phyloP scores from a whole-genome alignment of 2,329 filamentous ascomycete species.

The Penicillium crustosum region DNA sequence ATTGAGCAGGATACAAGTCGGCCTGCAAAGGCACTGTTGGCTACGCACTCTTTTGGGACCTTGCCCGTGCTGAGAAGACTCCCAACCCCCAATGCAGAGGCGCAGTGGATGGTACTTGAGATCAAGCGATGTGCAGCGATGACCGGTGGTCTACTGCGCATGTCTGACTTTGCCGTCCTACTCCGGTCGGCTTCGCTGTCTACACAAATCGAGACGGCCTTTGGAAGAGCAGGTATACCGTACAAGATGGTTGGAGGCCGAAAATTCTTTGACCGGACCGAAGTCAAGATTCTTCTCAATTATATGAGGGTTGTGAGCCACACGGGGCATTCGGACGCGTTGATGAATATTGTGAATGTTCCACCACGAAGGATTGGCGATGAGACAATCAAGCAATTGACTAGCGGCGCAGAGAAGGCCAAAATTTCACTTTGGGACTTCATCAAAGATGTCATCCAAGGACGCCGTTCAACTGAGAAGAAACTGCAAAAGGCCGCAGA shows the following conservation, averaged over 20 bases:
- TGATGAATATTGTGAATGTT: slow-evolving; percentile 80
- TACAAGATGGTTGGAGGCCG: slow-evolving; percentile 92
- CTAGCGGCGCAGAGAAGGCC: slow-evolving; percentile 72
- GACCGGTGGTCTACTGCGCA: slow-evolving; percentile 69
- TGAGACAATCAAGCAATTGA: slow-evolving; percentile 68
- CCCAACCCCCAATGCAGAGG: slow-evolving; percentile 69
- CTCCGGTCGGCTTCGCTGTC: slow-evolving; percentile 83
- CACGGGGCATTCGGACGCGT: slow-evolving; percentile 81
- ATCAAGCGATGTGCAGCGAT: slow-evolving; percentile 69
- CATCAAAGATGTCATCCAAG: slow-evolving; percentile 60
- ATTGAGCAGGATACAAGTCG: slow-evolving; percentile 86
- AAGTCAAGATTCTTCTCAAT: slow-evolving; percentile 83
- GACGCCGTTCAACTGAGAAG: slow-evolving; percentile 51
- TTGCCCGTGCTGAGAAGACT: slow-evolving; percentile 77
- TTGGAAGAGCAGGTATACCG: slow-evolving; percentile 77
- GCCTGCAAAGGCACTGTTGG: slow-evolving; percentile 74
- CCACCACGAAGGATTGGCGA: slow-evolving; percentile 81
- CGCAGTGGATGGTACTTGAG: slow-evolving; percentile 84
- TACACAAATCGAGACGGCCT: slow-evolving; percentile 76
- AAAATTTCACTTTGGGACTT: slow-evolving; percentile 73
- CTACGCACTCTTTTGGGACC: slow-evolving; percentile 77
- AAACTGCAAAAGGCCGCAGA: slow-evolving; percentile 57
- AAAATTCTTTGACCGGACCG: slow-evolving; percentile 87
- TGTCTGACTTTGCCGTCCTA: slow-evolving; percentile 80
- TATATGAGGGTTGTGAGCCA: slow-evolving; percentile 85